Evolutionary conservation across 306 rosid species (phyloP), one percentile per base, ranked within the genome.

Genomic region (Inga oerstediana): DNA sequence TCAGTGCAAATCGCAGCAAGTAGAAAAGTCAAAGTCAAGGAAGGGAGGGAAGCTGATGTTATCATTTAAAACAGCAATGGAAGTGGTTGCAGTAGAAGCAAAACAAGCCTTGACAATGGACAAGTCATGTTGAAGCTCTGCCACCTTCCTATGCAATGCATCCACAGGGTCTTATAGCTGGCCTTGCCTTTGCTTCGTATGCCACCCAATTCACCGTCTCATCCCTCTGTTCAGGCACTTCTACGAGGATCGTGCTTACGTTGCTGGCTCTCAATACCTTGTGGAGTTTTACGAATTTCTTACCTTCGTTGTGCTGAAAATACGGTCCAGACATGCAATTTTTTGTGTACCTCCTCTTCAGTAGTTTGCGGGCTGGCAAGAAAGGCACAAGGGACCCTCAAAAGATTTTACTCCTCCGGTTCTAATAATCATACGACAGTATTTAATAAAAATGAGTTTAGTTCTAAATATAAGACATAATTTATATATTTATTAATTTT

Each of bases 241-340:
- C 98, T 0, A 70, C 83, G 19, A 95, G 89, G 90, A 93, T 93
- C 90, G 92, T 95, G 91, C 98, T 93, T 56, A 92, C 98, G 81
- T 92, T 95, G 90, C 98, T 95, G 4, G 98, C 98, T 22, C 98
- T 98, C 51, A 93, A 95, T 2, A 93, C 98, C 81, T 95, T 93
- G 83, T 95, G 98, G 1, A 93, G 97, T 22, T 95, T 92, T 4
- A 96, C 96, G 4, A 95, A 95, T 59, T 92, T 95, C 73, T 82
- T 89, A 0, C 95, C 85, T 88, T 95, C 98, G 22, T 11, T 11
- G 49, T 45, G 10, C 49, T 45, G 49, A 45, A 45, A 8, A 13
- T 45, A 6, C 43, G 43, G 43, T 39, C 8, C 43, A 6, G 43
- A 39, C 43, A 39, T 39, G 43, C 8, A 39, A 6, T 39, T 39